Evolutionary conservation across 768 basidiomycete species (phyloP).

Genomic region (Russula foetens): DNA sequence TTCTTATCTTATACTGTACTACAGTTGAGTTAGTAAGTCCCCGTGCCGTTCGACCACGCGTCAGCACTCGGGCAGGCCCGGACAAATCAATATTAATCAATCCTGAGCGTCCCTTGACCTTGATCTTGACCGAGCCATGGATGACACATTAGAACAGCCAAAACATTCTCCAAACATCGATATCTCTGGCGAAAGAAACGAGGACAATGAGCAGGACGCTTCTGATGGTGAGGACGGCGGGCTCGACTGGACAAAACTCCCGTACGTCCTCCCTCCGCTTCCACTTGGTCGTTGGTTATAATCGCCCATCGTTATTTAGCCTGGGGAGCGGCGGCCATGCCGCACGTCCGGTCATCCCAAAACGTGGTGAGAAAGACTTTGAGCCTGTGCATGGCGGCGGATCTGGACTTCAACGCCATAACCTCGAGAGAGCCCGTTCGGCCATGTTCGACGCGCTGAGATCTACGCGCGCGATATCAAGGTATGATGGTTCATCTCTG

Average conservation of each 20-base stretch:
- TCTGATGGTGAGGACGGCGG: conserved; percentile 71
- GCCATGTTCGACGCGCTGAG: conserved; percentile 85
- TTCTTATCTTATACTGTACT: too few species aligned
- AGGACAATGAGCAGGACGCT: conserved; percentile 37
- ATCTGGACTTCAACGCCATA: conserved; percentile 70
- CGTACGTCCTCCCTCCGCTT: conserved; percentile 32
- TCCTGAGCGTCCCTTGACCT: too few species aligned
- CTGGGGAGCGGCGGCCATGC: conserved; percentile 21
- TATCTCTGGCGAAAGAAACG: conserved; percentile 31
- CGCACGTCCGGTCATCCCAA: conserved; percentile 73
- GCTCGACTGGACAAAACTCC: conserved; percentile 76
- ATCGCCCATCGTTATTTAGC: not conserved
- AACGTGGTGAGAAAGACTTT: conserved; percentile 96
- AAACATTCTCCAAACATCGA: conserved; percentile 23
- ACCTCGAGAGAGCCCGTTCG: conserved; percentile 66
- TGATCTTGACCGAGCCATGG: conserved; percentile 34
- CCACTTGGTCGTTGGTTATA: not conserved
- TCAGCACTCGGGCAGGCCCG: too few species aligned
- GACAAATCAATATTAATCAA: too few species aligned
- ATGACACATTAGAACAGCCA: conserved; percentile 48
- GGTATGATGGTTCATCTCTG: conserved; percentile 34
- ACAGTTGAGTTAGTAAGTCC: too few species aligned
- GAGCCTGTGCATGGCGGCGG: conserved; percentile 66
- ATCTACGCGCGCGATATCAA: conserved; percentile 65
- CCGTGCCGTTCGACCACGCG: not conserved